These are phyloP conservation scores for Aplosporella prunicola DNA, from an alignment of 2,329 filamentous ascomycete species.

Conservation along the genomic window DNA sequence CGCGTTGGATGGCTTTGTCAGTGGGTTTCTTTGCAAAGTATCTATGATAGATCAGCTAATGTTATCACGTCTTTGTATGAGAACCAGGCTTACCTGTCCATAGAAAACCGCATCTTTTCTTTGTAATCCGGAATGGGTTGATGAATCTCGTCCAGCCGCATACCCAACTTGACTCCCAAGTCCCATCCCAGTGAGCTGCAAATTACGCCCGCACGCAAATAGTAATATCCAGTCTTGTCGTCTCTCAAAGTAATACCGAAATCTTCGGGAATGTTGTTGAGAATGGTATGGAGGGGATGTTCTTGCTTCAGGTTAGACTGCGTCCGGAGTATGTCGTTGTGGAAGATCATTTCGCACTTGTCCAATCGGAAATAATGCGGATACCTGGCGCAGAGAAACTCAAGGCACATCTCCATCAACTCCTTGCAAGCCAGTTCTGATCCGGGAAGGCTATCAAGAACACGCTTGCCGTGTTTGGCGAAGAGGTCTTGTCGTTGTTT, in stretches of 20 bases:
- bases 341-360: conserved; percentile 46
- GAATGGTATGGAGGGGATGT: conserved; percentile 58
- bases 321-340: conserved; percentile 59
- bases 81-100: conserved; percentile 56
- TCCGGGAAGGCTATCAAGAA: conserved; percentile 62
- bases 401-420: conserved; percentile 75
- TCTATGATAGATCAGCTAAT: conserved; percentile 35
- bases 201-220: conserved; percentile 64
- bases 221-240: conserved; percentile 60
- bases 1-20: conserved; percentile 68
- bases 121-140: conserved; percentile 69
- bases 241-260: conserved; percentile 69
- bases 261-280: conserved; percentile 76
- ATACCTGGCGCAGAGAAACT: conserved; percentile 71
- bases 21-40: conserved; percentile 72
- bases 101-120: conserved; percentile 78
- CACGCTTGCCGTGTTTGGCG: conserved; percentile 49
- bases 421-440: conserved; percentile 75
- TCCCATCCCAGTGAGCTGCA: conserved; percentile 79
- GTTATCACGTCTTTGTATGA: conserved; percentile 7
- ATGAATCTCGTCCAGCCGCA: conserved; percentile 63
- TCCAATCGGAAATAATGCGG: conserved; percentile 62
- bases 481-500: conserved; percentile 59
- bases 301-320: conserved; percentile 51
- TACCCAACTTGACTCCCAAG: conserved; percentile 61